Conservation (phyloP, 2,329 filamentous ascomycete species). For the Xylariales sp. region DNA sequence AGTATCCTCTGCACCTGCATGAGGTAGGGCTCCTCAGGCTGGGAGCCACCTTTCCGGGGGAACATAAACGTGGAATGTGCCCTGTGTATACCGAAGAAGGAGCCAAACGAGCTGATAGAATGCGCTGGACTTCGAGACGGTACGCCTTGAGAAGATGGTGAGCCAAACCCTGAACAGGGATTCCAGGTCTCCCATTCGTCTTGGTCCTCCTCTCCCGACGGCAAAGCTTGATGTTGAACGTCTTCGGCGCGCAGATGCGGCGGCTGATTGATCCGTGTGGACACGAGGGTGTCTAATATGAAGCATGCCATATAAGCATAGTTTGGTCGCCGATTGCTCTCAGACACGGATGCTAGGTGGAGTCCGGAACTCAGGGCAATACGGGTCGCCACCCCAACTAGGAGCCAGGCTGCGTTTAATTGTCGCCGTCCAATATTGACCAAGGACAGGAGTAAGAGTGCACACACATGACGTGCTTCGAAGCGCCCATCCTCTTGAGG, state of each 20-base stretch:
- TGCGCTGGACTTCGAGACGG: slow-evolving; percentile 15
- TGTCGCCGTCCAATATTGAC: slow-evolving; percentile 57
- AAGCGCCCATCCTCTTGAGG: slow-evolving; percentile 43
- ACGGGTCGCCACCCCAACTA: slow-evolving; percentile 61
- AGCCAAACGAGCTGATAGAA: slow-evolving; percentile 15
- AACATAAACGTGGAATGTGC: slow-evolving; percentile 11
- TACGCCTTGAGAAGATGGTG: slow-evolving; percentile 4
- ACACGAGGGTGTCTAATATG: slow-evolving; percentile 56
- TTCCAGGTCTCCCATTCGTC: slow-evolving; percentile 75
- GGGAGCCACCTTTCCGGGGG: neutral
- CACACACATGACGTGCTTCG: slow-evolving; percentile 49
- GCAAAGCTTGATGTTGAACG: slow-evolving; percentile 36
- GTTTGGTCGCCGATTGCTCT: slow-evolving; percentile 21
- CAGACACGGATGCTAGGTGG: slow-evolving; percentile 22
- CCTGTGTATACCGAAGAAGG: slow-evolving; percentile 13
- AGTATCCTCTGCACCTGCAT: slow-evolving; percentile 11
- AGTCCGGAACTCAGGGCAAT: slow-evolving; percentile 40
- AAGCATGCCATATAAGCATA: slow-evolving; percentile 55
- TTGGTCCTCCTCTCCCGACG: slow-evolving; percentile 58
- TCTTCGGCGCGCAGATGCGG: slow-evolving; percentile 46
- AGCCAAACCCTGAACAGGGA: slow-evolving; percentile 38
- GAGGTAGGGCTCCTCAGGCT: slow-evolving; percentile 9
- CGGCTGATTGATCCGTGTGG: slow-evolving; percentile 43
- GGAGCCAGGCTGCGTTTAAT: slow-evolving; percentile 56
- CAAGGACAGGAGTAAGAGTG: slow-evolving; percentile 55